A percentile compares a stretch with the other conserved stretches of the same genome.
Conservation (phyloP, 1,139 yeast genomes). For the Taphrina sp. region DNA sequence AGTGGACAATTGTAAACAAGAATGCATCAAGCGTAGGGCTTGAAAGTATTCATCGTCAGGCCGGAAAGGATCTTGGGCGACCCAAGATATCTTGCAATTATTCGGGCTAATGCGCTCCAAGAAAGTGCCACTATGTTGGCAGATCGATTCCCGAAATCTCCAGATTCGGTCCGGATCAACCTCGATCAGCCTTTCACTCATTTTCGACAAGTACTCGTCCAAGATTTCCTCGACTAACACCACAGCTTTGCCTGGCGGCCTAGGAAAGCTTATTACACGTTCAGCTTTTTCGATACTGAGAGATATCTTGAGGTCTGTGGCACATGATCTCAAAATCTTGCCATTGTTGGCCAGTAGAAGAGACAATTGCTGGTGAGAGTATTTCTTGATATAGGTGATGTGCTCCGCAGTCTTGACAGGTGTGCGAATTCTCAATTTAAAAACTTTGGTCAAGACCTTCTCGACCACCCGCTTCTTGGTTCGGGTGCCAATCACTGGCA, state of each 20-base stretch:
- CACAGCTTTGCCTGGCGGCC: too few species aligned
- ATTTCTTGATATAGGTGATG: too few species aligned
- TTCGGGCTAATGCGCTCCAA: neutral
- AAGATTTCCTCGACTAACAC: too few species aligned
- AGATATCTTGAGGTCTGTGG: too few species aligned
- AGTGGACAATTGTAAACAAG: neutral
- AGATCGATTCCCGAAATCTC: neutral
- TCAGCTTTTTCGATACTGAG: too few species aligned
- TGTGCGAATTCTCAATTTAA: neutral
- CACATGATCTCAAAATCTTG: too few species aligned
- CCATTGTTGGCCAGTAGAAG: too few species aligned
- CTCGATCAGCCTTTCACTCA: neutral
- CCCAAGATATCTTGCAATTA: neutral
- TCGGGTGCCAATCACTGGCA: too few species aligned
- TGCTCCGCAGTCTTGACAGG: neutral
- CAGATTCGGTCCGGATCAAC: neutral
- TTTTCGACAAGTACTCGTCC: constrained; percentile 3
- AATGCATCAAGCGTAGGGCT: constrained; percentile 1
- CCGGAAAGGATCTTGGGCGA: neutral
- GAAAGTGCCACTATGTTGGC: neutral
- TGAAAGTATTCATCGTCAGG: neutral
- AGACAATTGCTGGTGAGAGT: too few species aligned
- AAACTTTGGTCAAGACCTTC: neutral
- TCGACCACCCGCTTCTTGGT: too few species aligned
- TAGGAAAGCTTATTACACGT: too few species aligned